phyloP scores from a whole-genome alignment of 306 rosid genomes.

The Pterocarpus santalinus region DNA sequence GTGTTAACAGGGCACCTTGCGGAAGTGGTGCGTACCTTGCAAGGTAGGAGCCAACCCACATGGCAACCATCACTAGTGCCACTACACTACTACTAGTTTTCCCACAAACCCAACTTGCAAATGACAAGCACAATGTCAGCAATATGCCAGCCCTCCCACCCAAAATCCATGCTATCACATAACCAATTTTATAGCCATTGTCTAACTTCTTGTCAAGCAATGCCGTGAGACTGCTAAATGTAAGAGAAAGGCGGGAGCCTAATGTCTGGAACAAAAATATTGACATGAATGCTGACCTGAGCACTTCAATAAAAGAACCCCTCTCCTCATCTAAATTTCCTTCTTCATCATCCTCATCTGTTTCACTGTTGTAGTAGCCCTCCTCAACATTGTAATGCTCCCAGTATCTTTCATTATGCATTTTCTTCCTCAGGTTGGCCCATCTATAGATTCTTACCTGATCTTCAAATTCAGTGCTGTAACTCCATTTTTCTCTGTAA shows the following conservation, averaged over 20 bases:
- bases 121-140: slow-evolving; percentile 78
- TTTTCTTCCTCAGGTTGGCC: slow-evolving; percentile 71
- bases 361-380: slow-evolving; percentile 52
- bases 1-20: slow-evolving; percentile 87
- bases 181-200: slow-evolving; percentile 75
- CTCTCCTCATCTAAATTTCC: slow-evolving; percentile 54
- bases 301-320: slow-evolving; percentile 71
- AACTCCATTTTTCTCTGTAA: slow-evolving; percentile 57
- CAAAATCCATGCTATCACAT: slow-evolving; percentile 81
- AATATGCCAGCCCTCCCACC: slow-evolving; percentile 87
- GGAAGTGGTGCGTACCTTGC: slow-evolving; percentile 77
- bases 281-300: slow-evolving; percentile 71
- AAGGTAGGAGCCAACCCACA: slow-evolving; percentile 85
- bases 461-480: slow-evolving; percentile 67
- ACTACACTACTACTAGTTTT: slow-evolving; percentile 89
- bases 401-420: slow-evolving; percentile 58
- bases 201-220: slow-evolving; percentile 79
- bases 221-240: slow-evolving; percentile 77
- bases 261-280: slow-evolving; percentile 68
- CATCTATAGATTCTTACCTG: slow-evolving; percentile 63
- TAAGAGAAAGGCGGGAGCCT: slow-evolving; percentile 74
- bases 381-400: slow-evolving; percentile 50
- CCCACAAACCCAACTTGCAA: slow-evolving; percentile 92
- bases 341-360: slow-evolving; percentile 62
- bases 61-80: slow-evolving; percentile 76